Base-by-base conservation (phyloP, 2,329 filamentous ascomycete genomes). In the Didymella pomorum region DNA sequence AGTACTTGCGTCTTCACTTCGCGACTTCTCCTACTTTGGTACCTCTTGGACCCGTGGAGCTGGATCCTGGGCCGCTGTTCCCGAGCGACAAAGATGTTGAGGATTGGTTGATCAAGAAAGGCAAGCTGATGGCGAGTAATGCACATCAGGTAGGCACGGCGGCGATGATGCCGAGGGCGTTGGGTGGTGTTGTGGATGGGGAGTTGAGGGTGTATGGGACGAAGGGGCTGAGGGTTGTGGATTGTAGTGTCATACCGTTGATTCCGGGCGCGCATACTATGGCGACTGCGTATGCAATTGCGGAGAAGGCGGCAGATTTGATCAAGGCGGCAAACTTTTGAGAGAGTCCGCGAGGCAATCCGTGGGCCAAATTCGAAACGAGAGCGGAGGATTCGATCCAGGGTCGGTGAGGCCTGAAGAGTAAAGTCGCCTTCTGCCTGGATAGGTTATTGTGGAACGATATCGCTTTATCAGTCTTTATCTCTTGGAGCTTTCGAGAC, bases 1-100 rank as follows among this genome's bases (percentile, higher is more conserved):
- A 55, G 18, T 55, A 55, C 20, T 37, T 55, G 3, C 52, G 52
- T n/a, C 42, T 57, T 20, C 62, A 59, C 52, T 55, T 55, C 37
- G 37, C 35, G 3, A 41, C 58, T 16, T 49, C 57, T 2, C 46
- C 62, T 2, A 23, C 51, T 7, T 53, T 70, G 21, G 56, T 61
- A 16, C 28, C 26, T 3, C 61, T 67, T 2, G 44, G 11, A 1
- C 66, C 77, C 0, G 61, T 72, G 0, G 78, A 79, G 52, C 58
- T 57, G 28, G 29, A 53, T 49, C 56, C 78, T 57, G 68, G 68
- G 7, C 44, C 58, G 1, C 1, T 69, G 65, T 18, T 37, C 14
- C 54, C 58, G 26, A 56, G 48, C 2, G 67, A 71, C 18, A 56
- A 62, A 12, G 65, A 66, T 31, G 61, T 69, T 29, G 26, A 52